A percentile compares a stretch with the other conserved stretches of the same genome.
Conservation (phyloP, 495 filamentous ascomycete species). For the Oidiodendron maius region DNA sequence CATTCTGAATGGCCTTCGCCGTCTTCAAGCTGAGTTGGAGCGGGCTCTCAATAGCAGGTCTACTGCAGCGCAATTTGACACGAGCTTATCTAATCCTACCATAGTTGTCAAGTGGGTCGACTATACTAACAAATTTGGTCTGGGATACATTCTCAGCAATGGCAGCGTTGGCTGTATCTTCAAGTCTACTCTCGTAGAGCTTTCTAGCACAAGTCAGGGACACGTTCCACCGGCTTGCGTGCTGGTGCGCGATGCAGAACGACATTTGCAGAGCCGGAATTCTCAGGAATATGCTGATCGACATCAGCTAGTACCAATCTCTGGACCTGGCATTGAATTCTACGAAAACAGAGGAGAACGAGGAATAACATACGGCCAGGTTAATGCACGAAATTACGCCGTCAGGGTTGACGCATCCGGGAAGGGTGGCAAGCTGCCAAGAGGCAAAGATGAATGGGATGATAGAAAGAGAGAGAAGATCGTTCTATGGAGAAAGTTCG, state of each 20-base stretch:
- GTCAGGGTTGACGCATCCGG: slow-evolving; percentile 45
- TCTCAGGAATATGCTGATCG: slow-evolving; percentile 50
- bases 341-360: slow-evolving; percentile 67
- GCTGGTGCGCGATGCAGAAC: slow-evolving; percentile 60
- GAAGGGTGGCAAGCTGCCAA: slow-evolving; percentile 43
- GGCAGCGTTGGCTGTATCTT: slow-evolving; percentile 80
- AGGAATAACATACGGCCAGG: slow-evolving; percentile 56
- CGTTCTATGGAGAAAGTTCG: slow-evolving; percentile 84
- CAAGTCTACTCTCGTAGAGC: slow-evolving; percentile 50
- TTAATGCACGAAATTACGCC: slow-evolving; percentile 56
- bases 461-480: slow-evolving; percentile 66
- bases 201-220: slow-evolving; percentile 23
- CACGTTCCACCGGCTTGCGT: slow-evolving; percentile 58
- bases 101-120: slow-evolving; percentile 92
- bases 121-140: slow-evolving; percentile 84
- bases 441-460: slow-evolving; percentile 53
- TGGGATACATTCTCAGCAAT: slow-evolving; percentile 81
- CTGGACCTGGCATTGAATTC: slow-evolving; percentile 61
- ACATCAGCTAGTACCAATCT: slow-evolving; percentile 60
- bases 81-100: slow-evolving; percentile 34
- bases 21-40: slow-evolving; percentile 46
- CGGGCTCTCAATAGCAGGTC: slow-evolving; percentile 50
- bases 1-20: slow-evolving; percentile 41
- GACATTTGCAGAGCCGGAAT: slow-evolving; percentile 49
- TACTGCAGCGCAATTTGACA: slow-evolving; percentile 38